Conservation (phyloP, 2,329 filamentous ascomycete species). For the Epichloe brachyelytri region DNA sequence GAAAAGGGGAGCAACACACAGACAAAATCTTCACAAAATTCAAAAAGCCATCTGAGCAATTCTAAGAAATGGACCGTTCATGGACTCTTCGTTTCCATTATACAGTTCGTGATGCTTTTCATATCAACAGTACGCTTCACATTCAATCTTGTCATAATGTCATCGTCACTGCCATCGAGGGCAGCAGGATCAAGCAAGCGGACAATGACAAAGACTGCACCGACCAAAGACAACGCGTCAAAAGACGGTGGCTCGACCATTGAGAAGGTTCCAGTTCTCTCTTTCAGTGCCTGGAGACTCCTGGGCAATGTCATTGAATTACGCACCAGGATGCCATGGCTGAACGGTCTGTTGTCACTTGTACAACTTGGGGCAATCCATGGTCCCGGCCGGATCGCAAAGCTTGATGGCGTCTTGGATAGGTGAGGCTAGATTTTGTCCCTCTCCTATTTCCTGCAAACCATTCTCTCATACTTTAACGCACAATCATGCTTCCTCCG, state of each 20-base stretch:
- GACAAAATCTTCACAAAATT: background rate
- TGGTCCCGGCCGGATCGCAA: conserved; percentile 64
- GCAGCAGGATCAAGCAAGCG: conserved; percentile 15
- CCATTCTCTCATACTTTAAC: conserved; percentile 6
- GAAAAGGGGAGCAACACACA: conserved; percentile 12
- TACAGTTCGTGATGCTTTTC: conserved; percentile 41
- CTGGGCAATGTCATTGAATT: conserved; percentile 61
- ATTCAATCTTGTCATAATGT: conserved; percentile 49
- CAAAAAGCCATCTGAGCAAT: conserved; percentile 7
- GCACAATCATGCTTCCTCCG: background rate
- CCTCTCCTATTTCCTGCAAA: conserved; percentile 6
- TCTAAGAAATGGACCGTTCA: conserved; percentile 27
- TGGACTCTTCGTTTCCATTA: conserved; percentile 39
- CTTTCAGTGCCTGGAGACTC: conserved; percentile 67
- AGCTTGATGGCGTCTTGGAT: conserved; percentile 67
- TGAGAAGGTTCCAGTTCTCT: conserved; percentile 51
- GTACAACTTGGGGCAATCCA: conserved; percentile 59
- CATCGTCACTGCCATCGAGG: conserved; percentile 52
- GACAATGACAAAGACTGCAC: background rate
- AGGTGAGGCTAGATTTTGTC: conserved; percentile 51
- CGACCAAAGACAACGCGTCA: conserved; percentile 5
- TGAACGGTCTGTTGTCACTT: conserved; percentile 62
- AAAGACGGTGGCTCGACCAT: background rate
- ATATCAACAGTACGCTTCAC: conserved; percentile 55
- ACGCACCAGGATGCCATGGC: conserved; percentile 79